Base-by-base conservation (phyloP, 2,329 filamentous ascomycete genomes). In the Rhynchosporium secalis region DNA sequence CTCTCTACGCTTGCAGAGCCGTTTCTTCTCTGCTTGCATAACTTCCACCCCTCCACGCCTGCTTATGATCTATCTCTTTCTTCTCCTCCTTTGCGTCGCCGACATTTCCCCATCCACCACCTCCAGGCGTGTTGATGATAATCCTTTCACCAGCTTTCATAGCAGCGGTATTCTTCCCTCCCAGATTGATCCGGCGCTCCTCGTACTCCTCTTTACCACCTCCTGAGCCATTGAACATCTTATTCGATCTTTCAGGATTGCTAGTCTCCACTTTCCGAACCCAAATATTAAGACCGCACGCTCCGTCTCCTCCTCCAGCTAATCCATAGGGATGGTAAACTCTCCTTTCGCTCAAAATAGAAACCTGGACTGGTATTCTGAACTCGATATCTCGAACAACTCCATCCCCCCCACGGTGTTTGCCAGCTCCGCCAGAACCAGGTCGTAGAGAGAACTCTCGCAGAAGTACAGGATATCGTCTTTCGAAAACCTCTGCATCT, bases 281-380 rank as follows among this genome's bases (percentile, higher is more conserved):
- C 94, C 94, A 98, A 51, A 96, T 79, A 69, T 98, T 98, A 65
- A 93, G 78, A 0, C 94, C 94, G 56, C 89, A 88, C 69, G 85
- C 77, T 0, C 86, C 94, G 65, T 94, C 89, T 61, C 87, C 88
- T 3, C 94, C 94, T 0, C 94, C 94, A 28, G 86, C 87, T 63
- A 97, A 81, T 0, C 94, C 93, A 68, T 93, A 96, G 1, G 92
- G 92, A 58, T 85, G 81, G 66, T 90, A 87, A 0, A 94, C 89
- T 36, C 92, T 78, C 20, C 92, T 75, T 75, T 96, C 91, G 5
- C 86, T 90, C 6, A 96, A 77, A 31, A 96, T 94, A 1, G 86
- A 89, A 13, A 90, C 89, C 74, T 92, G 88, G 4, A 95, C 83
- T 0, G 89, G 88, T 47, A 90, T 86, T 2, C 90, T 81, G 74